These are phyloP conservation scores for Salix brachista DNA, from an alignment of 345 rosid genomes.

Conservation along the genomic window DNA sequence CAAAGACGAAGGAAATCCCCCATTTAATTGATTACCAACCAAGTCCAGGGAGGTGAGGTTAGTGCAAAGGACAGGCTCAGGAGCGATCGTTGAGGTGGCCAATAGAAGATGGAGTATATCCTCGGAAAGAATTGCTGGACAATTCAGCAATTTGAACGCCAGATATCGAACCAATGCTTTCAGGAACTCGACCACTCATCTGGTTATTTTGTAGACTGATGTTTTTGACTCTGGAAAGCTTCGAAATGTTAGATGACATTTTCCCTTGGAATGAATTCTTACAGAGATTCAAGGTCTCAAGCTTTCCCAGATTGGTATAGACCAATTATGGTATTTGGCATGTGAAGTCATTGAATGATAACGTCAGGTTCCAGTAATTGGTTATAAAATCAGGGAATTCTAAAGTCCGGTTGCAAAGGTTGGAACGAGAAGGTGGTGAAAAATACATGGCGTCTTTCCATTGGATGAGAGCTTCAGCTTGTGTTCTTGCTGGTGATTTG, in stretches of 20 bases:
- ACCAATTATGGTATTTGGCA: constrained; percentile 42
- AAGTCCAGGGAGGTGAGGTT: constrained; percentile 37
- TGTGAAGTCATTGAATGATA: constrained; percentile 37
- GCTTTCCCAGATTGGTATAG: constrained; percentile 39
- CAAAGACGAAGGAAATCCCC: too few species aligned
- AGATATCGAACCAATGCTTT: constrained; percentile 34
- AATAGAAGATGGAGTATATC: constrained; percentile 45
- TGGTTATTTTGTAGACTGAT: background rate
- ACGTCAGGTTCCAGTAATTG: constrained; percentile 40
- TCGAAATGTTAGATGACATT: too few species aligned
- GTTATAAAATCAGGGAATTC: constrained; percentile 50
- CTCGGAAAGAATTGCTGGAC: constrained; percentile 37
- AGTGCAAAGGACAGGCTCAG: constrained; percentile 47
- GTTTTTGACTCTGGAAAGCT: too few species aligned
- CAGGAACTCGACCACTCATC: constrained; percentile 44
- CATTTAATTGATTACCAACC: too few species aligned
- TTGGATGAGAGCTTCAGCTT: constrained; percentile 56
- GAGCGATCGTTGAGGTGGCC: constrained; percentile 52
- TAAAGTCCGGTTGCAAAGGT: constrained; percentile 56
- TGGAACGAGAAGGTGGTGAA: constrained; percentile 36
- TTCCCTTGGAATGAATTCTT: constrained; percentile 4
- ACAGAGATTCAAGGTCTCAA: constrained; percentile 41
- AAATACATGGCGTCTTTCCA: constrained; percentile 43
- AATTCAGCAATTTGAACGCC: constrained; percentile 39
- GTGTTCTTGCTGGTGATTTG: constrained; percentile 36